Conservation (phyloP, 768 basidiomycete species). For the Favolaschia claudopus region DNA sequence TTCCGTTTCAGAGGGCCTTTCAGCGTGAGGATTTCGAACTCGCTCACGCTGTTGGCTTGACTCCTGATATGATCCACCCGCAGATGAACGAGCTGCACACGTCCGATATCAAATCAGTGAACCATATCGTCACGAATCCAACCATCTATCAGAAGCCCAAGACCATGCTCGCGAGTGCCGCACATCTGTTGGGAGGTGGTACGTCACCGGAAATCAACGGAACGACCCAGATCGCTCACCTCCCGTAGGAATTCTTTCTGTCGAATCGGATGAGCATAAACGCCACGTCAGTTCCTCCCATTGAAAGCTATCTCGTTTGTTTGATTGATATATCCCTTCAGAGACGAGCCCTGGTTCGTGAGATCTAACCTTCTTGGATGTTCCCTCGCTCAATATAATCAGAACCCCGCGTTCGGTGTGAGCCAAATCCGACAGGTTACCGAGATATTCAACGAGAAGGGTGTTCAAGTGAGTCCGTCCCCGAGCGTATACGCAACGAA, state of each 20-base stretch:
- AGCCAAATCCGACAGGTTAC: neutral
- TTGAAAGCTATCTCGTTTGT: neutral
- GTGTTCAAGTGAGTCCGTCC: neutral
- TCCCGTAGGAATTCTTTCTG: slow-evolving; percentile 46
- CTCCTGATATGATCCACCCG: neutral
- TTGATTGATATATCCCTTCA: neutral
- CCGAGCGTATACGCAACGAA: neutral
- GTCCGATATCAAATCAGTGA: neutral
- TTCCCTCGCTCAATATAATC: neutral
- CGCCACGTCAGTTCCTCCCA: slow-evolving; percentile 40
- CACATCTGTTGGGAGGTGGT: neutral
- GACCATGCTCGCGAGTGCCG: neutral
- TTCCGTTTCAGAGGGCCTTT: neutral
- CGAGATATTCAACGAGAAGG: neutral
- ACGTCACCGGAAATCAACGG: no score
- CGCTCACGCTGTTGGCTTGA: neutral
- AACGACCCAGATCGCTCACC: no score
- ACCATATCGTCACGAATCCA: neutral
- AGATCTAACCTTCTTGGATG: neutral
- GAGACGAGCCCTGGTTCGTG: neutral
- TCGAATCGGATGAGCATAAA: slow-evolving; percentile 46
- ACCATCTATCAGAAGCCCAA: neutral
- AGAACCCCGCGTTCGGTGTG: slow-evolving; percentile 1
- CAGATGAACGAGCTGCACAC: slow-evolving; percentile 4
- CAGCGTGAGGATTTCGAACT: neutral